Base-by-base conservation (phyloP, 2,329 filamentous ascomycete species). In the Colletotrichum sp. region DNA sequence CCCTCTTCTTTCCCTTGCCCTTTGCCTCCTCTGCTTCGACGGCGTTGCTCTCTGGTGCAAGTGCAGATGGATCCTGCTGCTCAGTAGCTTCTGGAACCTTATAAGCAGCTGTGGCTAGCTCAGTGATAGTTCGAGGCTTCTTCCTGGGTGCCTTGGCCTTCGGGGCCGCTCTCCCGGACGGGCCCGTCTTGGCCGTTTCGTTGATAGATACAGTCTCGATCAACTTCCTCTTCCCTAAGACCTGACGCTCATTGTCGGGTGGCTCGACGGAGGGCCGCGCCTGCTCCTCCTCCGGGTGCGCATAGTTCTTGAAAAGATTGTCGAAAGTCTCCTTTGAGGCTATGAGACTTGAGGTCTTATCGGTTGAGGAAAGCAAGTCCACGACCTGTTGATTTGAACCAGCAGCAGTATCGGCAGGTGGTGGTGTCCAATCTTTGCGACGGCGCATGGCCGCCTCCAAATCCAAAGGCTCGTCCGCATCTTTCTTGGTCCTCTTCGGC, bases 81-180 rank as follows among this genome's bases (percentile, higher is more conserved):
- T 86, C 83, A 12, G 81, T 78, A 68, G 88, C 82, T 6, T 83
- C 81, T 4, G 85, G 81, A 28, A 86, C 82, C 15, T 82, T 82
- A 81, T 96, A 97, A 6, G 92, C 91, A 15, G 94, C 93, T 2
- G 93, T 96, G 13, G 95, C 94, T 66, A 95, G 86, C 55, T 92
- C 94, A 0, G 95, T 98, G 72, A 98, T 93, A 0, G 95, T 98
- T 55, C 92, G 92, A 0, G 92, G 85, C 82, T 94, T 96, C 84
- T 94, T 95, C 83, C 91, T 92, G 5, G 89, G 85, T 7, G 87
- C 86, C 78, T 92, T 93, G 26, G 84, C 81, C 80, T 90, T 91
- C 2, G 80, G 78, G 0, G 85, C 85, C 2, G 84, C 84, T 21
- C 80, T 82, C 59, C 81, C 76, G 15, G 72, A 77, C 2, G 79